These are phyloP conservation scores for Pseudonitzschia pungens DNA, from an alignment of 108 stramenopile genomes.

Conservation along the genomic window DNA sequence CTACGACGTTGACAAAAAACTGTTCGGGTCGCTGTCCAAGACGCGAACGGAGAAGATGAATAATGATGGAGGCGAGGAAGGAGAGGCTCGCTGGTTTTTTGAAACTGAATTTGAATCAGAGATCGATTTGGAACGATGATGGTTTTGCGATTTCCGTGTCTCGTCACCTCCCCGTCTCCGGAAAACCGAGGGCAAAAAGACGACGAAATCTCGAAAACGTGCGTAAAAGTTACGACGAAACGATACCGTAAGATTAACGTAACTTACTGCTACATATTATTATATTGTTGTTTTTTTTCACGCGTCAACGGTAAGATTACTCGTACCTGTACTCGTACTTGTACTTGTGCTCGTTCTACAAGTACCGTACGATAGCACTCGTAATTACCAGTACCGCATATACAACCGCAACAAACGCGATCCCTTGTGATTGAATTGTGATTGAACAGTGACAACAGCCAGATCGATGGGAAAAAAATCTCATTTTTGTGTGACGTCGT, in stretches of 20 bases:
- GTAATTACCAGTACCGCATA: too few relatives aligned
- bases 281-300: too few relatives aligned
- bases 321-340: too few relatives aligned
- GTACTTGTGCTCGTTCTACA: too few relatives aligned
- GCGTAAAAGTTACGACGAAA: too few relatives aligned
- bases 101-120: background rate
- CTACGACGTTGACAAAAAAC: background rate
- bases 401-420: background rate
- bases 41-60: background rate
- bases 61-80: background rate
- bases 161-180: background rate
- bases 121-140: background rate
- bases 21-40: background rate
- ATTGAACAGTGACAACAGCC: background rate
- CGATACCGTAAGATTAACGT: too few relatives aligned
- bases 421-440: background rate
- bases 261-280: too few relatives aligned
- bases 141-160: background rate
- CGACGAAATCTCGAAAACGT: too few relatives aligned
- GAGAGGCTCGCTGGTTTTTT: constrained; percentile 2
- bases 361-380: too few relatives aligned
- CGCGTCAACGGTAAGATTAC: too few relatives aligned
- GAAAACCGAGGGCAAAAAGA: too few relatives aligned
- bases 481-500: background rate
- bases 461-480: too few relatives aligned